Percentiles rank a stretch among this genome's conserved stretches.
These are phyloP conservation scores for Stromatinia cepivora DNA, from an alignment of 2,329 filamentous ascomycete genomes.

Conservation along the genomic window DNA sequence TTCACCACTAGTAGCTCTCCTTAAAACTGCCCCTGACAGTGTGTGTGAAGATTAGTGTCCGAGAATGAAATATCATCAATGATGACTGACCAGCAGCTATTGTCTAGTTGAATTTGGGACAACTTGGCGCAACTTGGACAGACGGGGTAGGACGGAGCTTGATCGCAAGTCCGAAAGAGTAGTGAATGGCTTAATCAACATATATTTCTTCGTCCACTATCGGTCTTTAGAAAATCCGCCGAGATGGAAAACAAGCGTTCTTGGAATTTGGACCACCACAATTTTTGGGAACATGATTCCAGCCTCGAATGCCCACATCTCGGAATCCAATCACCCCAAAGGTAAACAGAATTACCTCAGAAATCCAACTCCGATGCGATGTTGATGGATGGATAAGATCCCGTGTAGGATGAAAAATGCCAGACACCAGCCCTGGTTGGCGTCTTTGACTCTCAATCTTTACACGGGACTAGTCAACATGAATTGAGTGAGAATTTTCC, in stretches of 20 bases:
- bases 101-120: neutral
- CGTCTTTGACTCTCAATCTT: neutral
- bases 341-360: too few relatives aligned
- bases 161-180: neutral
- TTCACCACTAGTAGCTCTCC: neutral
- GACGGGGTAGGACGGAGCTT: neutral
- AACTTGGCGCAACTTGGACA: neutral
- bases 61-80: neutral
- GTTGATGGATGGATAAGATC: too few relatives aligned
- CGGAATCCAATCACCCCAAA: neutral
- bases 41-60: neutral
- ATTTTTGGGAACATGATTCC: too few relatives aligned
- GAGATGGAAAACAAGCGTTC: neutral
- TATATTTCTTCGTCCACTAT: neutral
- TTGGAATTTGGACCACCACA: neutral
- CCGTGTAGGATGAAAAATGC: too few relatives aligned
- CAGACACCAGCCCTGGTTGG: neutral
- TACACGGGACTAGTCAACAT: neutral
- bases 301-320: too few relatives aligned
- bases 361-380: too few relatives aligned
- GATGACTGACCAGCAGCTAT: neutral
- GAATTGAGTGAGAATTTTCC: neutral
- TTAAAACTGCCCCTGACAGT: neutral
- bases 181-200: neutral
- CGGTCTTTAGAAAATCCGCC: neutral